Evolutionary conservation across 1,284 basidiomycete species (phyloP).

Genomic region (Ustilago vetiveriae): DNA sequence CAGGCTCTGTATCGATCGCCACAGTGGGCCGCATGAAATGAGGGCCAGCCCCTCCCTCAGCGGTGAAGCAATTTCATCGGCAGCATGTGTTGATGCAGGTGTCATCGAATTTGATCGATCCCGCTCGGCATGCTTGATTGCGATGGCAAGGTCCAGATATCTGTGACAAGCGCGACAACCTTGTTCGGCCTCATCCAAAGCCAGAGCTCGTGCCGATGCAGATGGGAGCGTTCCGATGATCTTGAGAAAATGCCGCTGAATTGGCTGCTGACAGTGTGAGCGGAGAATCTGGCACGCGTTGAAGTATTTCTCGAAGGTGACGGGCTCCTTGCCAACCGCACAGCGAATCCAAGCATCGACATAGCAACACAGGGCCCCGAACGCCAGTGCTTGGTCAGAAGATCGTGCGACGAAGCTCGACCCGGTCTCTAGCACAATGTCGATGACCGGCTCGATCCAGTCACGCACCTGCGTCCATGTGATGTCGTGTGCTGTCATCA

Average conservation of each 20-base stretch:
- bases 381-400: conserved; percentile 11
- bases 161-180: conserved; percentile 29
- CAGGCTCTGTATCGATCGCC: conserved; percentile 17
- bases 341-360: conserved; percentile 37
- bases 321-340: conserved; percentile 26
- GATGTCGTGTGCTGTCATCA: conserved; percentile 84
- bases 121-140: conserved; percentile 4
- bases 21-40: conserved; percentile 20
- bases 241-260: conserved; percentile 15
- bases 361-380: conserved; percentile 23
- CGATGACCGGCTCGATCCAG: conserved; percentile 71
- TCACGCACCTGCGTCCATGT: conserved; percentile 84
- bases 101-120: not conserved
- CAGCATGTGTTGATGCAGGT: not conserved
- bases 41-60: conserved; percentile 15
- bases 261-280: not conserved
- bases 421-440: conserved; percentile 3
- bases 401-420: not conserved
- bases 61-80: not conserved
- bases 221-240: conserved; percentile 16
- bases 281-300: conserved; percentile 2
- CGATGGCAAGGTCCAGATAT: conserved; percentile 11
- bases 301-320: conserved; percentile 14
- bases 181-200: conserved; percentile 29
- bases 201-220: conserved; percentile 21